Conservation (phyloP, 306 rosid genomes). For the Castanea sativa region DNA sequence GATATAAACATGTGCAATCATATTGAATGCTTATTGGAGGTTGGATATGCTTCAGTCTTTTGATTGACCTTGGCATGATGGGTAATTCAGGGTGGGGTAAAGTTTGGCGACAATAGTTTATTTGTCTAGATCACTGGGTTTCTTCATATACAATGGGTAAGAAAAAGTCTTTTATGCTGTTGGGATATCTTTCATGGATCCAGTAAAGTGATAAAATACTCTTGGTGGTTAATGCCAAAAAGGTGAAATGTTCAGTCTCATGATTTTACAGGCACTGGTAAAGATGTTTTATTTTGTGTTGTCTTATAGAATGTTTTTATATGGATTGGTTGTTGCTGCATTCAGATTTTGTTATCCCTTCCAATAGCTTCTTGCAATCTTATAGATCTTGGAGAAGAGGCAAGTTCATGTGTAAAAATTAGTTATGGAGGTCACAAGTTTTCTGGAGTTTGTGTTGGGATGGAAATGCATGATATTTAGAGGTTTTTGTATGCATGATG, state of each 20-base stretch:
- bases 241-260: background rate
- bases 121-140: no score
- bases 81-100: background rate
- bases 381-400: background rate
- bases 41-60: background rate
- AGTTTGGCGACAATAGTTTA: background rate
- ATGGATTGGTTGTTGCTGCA: background rate
- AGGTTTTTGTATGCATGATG: slow-evolving; percentile 7
- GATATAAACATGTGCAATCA: background rate
- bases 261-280: background rate
- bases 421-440: no score
- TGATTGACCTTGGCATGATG: background rate
- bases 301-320: background rate
- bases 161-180: background rate
- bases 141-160: no score
- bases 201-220: background rate
- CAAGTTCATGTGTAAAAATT: no score
- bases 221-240: background rate
- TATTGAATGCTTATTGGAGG: background rate
- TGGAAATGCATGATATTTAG: background rate
- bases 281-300: background rate
- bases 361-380: background rate
- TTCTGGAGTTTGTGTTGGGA: background rate
- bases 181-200: background rate
- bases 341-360: background rate